These are phyloP conservation scores for Hibiscus trionum DNA, from an alignment of 345 rosid genomes.

Conservation along the genomic window DNA sequence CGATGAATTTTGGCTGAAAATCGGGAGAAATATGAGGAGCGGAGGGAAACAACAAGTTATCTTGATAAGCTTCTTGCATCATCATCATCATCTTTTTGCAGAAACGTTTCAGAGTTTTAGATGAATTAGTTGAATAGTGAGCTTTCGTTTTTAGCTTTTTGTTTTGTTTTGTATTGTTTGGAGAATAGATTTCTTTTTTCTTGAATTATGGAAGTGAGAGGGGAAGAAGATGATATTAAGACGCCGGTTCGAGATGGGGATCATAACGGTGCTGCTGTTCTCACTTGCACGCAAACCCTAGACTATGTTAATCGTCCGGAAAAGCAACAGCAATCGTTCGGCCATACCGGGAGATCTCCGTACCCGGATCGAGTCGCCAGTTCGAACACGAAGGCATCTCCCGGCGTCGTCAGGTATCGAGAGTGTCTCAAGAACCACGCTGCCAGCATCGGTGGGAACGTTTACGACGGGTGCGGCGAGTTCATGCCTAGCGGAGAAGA, in stretches of 20 bases:
- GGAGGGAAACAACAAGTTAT: not conserved
- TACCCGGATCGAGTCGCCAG: constrained; percentile 29
- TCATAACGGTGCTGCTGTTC: constrained; percentile 32
- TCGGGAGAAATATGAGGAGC: not conserved
- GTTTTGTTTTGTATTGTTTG: not conserved
- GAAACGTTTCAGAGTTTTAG: not conserved
- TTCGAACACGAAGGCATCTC: not conserved
- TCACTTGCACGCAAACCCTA: constrained; percentile 60
- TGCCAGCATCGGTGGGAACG: constrained; percentile 73
- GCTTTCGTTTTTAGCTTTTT: not conserved
- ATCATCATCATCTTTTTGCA: not conserved
- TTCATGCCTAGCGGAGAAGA: constrained; percentile 94
- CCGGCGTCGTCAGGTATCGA: constrained; percentile 37
- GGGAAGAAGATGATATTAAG: constrained; percentile 30
- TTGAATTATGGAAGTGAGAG: constrained; percentile 36
- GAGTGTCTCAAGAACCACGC: constrained; percentile 93
- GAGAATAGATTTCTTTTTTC: not conserved
- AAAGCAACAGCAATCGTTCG: constrained; percentile 14
- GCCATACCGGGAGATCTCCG: constrained; percentile 21
- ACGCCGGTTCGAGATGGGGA: constrained; percentile 34
- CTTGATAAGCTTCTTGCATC: constrained; percentile 10
- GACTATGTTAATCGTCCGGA: constrained; percentile 32
- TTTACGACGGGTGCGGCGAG: constrained; percentile 91
- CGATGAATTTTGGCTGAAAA: constrained; percentile 13
- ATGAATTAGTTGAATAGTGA: not conserved